Conservation (phyloP, 2,329 filamentous ascomycete species). For the Parastagonospora avenae region DNA sequence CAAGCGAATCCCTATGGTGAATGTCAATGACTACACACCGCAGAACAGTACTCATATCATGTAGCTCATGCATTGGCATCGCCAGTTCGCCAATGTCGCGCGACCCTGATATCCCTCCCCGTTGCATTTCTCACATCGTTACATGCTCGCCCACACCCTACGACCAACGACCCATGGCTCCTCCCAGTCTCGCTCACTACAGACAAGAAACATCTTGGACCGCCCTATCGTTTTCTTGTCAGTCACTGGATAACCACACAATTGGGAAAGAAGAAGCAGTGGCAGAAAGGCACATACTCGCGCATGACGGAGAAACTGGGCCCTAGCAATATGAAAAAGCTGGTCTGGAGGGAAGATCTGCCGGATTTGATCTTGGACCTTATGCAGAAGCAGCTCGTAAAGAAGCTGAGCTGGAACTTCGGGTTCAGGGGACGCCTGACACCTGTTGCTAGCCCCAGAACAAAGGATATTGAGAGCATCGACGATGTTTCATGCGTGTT, state of each 20-base stretch:
- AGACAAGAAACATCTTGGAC: constrained; percentile 24
- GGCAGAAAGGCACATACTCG: constrained; percentile 22
- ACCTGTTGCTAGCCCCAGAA: constrained; percentile 23
- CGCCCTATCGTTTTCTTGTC: constrained; percentile 28
- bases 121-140: constrained; percentile 68
- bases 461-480: constrained; percentile 26
- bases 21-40: not conserved
- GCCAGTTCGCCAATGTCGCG: constrained; percentile 62
- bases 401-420: constrained; percentile 45
- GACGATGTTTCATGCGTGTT: constrained; percentile 39
- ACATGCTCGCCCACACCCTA: constrained; percentile 60
- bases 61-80: constrained; percentile 67
- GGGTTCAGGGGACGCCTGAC: constrained; percentile 28
- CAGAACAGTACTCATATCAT: constrained; percentile 5
- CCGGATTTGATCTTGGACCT: constrained; percentile 47
- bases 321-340: constrained; percentile 32
- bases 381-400: constrained; percentile 45
- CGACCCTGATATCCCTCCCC: constrained; percentile 60
- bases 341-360: constrained; percentile 57
- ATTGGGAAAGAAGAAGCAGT: constrained; percentile 27
- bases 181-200: constrained; percentile 53
- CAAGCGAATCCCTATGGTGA: constrained; percentile 69
- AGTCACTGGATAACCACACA: constrained; percentile 19
- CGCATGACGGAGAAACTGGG: constrained; percentile 45
- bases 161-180: constrained; percentile 60